Percentiles rank a stretch among this genome's conserved stretches.
Evolutionary conservation across 441 rosid genomes (phyloP).

Genomic region (Bruguiera hainesii): DNA sequence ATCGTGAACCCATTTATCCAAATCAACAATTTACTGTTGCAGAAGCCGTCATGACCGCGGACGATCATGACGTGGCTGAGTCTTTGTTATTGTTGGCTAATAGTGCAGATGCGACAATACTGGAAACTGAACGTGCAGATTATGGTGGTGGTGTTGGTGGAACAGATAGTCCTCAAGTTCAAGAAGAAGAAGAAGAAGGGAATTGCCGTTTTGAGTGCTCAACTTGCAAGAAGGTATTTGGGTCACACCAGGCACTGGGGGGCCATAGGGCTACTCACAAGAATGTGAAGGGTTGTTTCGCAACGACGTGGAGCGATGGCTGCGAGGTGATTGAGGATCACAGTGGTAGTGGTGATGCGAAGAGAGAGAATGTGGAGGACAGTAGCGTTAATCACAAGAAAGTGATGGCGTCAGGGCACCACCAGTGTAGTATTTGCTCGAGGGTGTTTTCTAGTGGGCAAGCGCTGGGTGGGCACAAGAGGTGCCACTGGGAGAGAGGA

Average conservation of each 20-base stretch:
- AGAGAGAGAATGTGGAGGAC: slow-evolving; percentile 21
- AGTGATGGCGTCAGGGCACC: slow-evolving; percentile 38
- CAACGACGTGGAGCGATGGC: slow-evolving; percentile 41
- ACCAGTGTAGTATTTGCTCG: slow-evolving; percentile 58
- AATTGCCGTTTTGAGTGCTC: slow-evolving; percentile 60
- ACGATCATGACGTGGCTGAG: slow-evolving; percentile 68
- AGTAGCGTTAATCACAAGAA: slow-evolving; percentile 14
- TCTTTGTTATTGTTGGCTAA: slow-evolving; percentile 55
- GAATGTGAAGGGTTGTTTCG: slow-evolving; percentile 73
- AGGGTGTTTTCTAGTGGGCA: slow-evolving; percentile 77
- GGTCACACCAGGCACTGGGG: slow-evolving; percentile 79
- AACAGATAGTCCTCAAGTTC: not conserved
- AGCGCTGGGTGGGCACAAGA: slow-evolving; percentile 88
- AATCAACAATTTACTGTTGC: not conserved
- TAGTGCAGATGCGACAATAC: not conserved
- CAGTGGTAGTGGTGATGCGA: slow-evolving; percentile 5
- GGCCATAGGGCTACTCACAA: slow-evolving; percentile 85
- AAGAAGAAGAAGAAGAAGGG: slow-evolving; percentile 4
- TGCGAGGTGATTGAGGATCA: slow-evolving; percentile 27
- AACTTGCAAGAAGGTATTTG: slow-evolving; percentile 78
- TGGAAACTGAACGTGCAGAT: not conserved
- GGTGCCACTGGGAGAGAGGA: slow-evolving; percentile 77
- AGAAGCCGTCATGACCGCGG: slow-evolving; percentile 33
- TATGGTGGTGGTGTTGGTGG: not conserved
- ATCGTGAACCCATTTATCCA: slow-evolving; percentile 23